Evolutionary conservation across 495 filamentous ascomycete species (phyloP), one percentile per base, ranked within the genome.

Genomic region (Podospora pseudocomata): DNA sequence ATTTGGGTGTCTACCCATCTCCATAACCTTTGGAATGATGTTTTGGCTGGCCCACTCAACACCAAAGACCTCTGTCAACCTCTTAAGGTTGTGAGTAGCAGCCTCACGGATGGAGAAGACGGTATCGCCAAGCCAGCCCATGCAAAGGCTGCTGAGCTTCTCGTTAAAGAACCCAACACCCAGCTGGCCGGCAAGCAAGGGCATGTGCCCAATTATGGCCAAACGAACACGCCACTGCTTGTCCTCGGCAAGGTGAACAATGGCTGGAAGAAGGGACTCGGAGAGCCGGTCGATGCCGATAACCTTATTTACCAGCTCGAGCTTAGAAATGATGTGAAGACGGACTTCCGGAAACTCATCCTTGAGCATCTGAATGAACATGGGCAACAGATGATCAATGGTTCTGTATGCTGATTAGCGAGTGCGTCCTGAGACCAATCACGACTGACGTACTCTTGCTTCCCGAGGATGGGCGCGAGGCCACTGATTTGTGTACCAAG

Each of bases 341-440:
- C 95, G 90, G 64, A 99, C 95, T 76, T 98, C 96, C 39, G 95
- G 95, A 80, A 97, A 98, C 74, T 99, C 95, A 77, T 99, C 95
- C 82, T 99, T 99, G 62, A 99, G 89, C 95, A 99, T 99, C 76
- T 96, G 92, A 53, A 98, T 85, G 81, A 99, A 99, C 96, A 99
- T 99, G 53, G 95, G 95, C 55, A 99, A 88, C 68, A 99, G 91
- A 74, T 98, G 95, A 66, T 93, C 87, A 69, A 97, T 98, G 53
- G 95, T 99, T 78, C 92, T 96, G 68, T 0, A 15, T 5, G 3
- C 30, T 32, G 30, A 7, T 32, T 32, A 32, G 30, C 18, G 26
- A 60, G 26, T 5, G 5, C 49, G 13, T 65, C 34, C 32, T 70
- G 75, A 76, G 70, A 71, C 65, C 58, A 54, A 55, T 54, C 15